These are phyloP conservation scores for Tricholoma saponaceum DNA, from an alignment of 768 basidiomycete genomes.

Conservation along the genomic window DNA sequence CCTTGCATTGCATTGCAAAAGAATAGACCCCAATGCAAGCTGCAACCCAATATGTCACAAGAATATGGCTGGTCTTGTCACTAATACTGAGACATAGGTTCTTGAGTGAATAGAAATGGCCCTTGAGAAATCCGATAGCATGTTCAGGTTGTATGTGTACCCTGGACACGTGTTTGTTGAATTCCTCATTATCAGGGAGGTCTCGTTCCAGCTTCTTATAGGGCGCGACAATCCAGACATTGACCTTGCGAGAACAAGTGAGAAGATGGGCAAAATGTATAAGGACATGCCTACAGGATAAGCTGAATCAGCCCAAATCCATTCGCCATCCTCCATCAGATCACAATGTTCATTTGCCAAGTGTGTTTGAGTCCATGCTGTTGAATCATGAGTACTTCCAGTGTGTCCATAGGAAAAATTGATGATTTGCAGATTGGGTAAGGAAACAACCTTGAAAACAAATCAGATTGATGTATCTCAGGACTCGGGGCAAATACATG, in stretches of 20 bases:
- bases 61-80: constrained; percentile 11
- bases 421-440: neutral
- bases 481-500: neutral
- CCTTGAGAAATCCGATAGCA: neutral
- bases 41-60: constrained; percentile 22
- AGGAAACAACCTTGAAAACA: neutral
- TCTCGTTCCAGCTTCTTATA: neutral
- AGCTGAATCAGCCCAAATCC: constrained; percentile 35
- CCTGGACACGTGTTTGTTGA: neutral
- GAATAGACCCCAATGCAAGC: constrained; percentile 21
- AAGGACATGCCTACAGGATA: constrained; percentile 19
- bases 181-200: neutral
- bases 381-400: neutral
- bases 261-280: neutral
- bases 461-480: neutral
- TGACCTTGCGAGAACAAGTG: neutral
- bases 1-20: constrained; percentile 19
- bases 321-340: constrained; percentile 23
- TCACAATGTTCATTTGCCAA: constrained; percentile 15
- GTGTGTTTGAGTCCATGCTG: constrained; percentile 12
- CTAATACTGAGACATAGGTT: neutral
- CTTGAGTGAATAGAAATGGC: neutral
- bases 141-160: neutral
- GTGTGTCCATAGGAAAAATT: neutral
- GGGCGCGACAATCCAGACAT: neutral